Evolutionary conservation across 1,284 basidiomycete genomes (phyloP).

Genomic region (Malassezia dermatis): DNA sequence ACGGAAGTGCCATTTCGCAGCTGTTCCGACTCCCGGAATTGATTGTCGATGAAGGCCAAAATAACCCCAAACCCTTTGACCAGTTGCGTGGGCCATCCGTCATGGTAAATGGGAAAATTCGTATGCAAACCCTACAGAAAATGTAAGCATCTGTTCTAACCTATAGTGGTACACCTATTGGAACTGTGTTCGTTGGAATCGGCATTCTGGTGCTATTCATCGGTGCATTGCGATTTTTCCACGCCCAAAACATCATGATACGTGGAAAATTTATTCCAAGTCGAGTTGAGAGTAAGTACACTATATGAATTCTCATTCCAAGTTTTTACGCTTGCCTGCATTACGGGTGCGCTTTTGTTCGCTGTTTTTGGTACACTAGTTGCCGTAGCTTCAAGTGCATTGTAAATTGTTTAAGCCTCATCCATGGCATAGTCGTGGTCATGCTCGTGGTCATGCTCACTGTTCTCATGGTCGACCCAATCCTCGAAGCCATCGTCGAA

Average conservation of each 20-base stretch:
- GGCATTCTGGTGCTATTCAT: slow-evolving; percentile 27
- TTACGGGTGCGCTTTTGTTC: slow-evolving; percentile 9
- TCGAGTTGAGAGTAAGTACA: slow-evolving; percentile 29
- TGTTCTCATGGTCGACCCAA: slow-evolving; percentile 43
- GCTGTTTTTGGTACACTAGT: slow-evolving; percentile 10
- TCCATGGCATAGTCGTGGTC: slow-evolving; percentile 6
- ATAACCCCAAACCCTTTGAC: not conserved
- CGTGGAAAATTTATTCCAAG: slow-evolving; percentile 31
- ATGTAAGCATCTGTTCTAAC: not conserved
- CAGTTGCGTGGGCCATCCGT: not conserved
- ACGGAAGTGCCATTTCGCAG: slow-evolving; percentile 34
- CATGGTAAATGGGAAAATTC: not conserved
- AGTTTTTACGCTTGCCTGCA: slow-evolving; percentile 3
- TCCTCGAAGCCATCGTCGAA: slow-evolving; percentile 50
- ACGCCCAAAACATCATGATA: slow-evolving; percentile 26
- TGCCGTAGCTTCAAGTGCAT: slow-evolving; percentile 7
- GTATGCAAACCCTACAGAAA: not conserved
- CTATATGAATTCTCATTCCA: not conserved
- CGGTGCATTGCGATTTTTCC: slow-evolving; percentile 30
- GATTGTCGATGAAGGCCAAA: slow-evolving; percentile 3
- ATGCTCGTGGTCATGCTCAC: slow-evolving; percentile 22
- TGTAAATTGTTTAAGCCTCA: not conserved
- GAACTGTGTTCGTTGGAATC: slow-evolving; percentile 30
- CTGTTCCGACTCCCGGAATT: slow-evolving; percentile 42
- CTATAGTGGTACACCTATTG: slow-evolving; percentile 29